Conservation (phyloP, 1,139 yeast genomes). For the Hyphopichia khmerensis region DNA sequence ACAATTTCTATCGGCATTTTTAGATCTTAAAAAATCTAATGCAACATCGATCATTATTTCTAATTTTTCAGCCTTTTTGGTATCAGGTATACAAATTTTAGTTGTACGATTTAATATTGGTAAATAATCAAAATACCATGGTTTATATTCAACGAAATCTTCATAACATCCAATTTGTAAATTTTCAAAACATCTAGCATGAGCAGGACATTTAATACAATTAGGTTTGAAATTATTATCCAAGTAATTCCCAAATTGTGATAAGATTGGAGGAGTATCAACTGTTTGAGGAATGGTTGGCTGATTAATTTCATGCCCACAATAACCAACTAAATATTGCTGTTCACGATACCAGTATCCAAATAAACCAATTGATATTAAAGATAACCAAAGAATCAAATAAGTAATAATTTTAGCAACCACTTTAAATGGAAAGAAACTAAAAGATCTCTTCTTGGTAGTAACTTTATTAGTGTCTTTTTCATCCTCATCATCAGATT, state of each 20-base stretch:
- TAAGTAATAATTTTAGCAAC: conserved; percentile 9
- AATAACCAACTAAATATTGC: conserved; percentile 58
- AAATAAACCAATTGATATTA: conserved; percentile 28
- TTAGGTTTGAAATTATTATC: conserved; percentile 50
- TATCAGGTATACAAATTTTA: conserved; percentile 71
- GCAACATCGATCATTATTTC: conserved; percentile 68
- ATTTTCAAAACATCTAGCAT: conserved; percentile 70
- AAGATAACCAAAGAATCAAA: conserved; percentile 26
- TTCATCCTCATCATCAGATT: background rate
- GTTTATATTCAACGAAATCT: conserved; percentile 57
- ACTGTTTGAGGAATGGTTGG: conserved; percentile 30
- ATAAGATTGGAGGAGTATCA: conserved; percentile 15
- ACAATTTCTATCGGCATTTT: conserved; percentile 69
- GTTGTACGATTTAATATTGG: conserved; percentile 54
- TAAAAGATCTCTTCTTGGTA: no score
- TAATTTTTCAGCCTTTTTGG: conserved; percentile 66
- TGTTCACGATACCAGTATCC: conserved; percentile 66
- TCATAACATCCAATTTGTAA: conserved; percentile 66
- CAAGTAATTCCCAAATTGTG: conserved; percentile 27
- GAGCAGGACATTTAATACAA: conserved; percentile 78
- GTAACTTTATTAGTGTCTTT: background rate
- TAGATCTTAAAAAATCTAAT: conserved; percentile 61
- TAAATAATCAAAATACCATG: conserved; percentile 52
- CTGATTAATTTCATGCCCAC: conserved; percentile 56
- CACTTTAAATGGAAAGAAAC: background rate